These are phyloP conservation scores for Zygoascus meyerae DNA, from an alignment of 1,139 yeast genomes.

Conservation along the genomic window DNA sequence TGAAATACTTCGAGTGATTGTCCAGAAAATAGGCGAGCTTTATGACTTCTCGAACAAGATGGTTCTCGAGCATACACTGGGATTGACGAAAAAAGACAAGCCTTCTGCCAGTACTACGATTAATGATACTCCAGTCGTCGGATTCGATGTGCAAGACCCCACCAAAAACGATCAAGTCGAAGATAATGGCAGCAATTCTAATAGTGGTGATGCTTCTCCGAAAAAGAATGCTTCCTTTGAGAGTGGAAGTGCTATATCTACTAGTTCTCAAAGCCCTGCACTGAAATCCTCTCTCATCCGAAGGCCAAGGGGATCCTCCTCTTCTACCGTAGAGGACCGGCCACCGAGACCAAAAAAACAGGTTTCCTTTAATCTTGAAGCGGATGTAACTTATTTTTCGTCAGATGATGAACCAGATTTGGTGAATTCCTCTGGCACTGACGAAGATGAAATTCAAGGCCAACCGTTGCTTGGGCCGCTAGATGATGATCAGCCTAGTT, in stretches of 20 bases:
- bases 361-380: constrained; percentile 7
- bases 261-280: too few relatives aligned
- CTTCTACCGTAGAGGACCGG: neutral
- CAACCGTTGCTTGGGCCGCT: too few relatives aligned
- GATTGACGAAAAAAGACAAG: too few relatives aligned
- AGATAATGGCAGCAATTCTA: too few relatives aligned
- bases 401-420: constrained; percentile 6
- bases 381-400: constrained; percentile 3
- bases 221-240: too few relatives aligned
- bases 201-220: too few relatives aligned
- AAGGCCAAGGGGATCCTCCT: constrained; percentile 1
- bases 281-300: constrained; percentile 7
- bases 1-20: constrained; percentile 17
- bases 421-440: constrained; percentile 1
- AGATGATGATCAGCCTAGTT: constrained; percentile 3
- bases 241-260: too few relatives aligned
- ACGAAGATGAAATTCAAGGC: neutral
- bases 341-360: constrained; percentile 2
- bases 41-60: constrained; percentile 17
- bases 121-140: constrained; percentile 1
- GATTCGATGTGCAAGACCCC: too few relatives aligned
- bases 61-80: constrained; percentile 12
- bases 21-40: constrained; percentile 15
- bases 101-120: too few relatives aligned
- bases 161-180: too few relatives aligned